Evolutionary conservation across 345 rosid genomes (phyloP), one percentile per base, ranked within the genome.

Genomic region (Eucalyptus curtisii): DNA sequence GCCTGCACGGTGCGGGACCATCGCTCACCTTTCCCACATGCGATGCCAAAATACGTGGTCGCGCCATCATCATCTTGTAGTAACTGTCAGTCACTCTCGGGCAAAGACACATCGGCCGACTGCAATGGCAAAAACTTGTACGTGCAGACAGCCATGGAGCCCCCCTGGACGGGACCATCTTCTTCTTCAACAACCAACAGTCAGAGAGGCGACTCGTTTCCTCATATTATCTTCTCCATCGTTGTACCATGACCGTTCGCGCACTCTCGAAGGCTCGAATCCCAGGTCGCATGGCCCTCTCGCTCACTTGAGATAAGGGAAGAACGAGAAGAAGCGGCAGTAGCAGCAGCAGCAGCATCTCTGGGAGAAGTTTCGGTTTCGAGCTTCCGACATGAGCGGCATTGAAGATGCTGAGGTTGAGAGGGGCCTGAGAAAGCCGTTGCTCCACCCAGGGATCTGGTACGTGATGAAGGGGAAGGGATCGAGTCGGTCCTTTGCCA

Each of bases 371-470:
- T 47, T 37, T 40, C 30, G 15, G 49, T 25, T 27, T 45, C 33
- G 86, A 84, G 85, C 81, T 50, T 86, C 61, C 20, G 85, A 13
- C 76, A 94, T 94, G 96, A 93, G 95, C 87, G 92, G 92, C 89
- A 87, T 93, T 87, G 97, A 95, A 16, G 97, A 92, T 7, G 87
- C 40, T 12, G 96, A 93, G 27, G 98, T 94, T 24, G 93, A 85
- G 37, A 90, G 93, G 64, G 95, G 92, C 49, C 76, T 95, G 10
- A 89, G 92, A 92, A 96, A 93, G 89, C 98, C 97, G 31, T 93
- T 95, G 88, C 90, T 95, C 44, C 97, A 96, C 87, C 92, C 94
- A 0, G 98, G 98, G 64, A 96, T 96, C 81, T 95, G 98, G 98
- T 95, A 95, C 90, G 91, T 92, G 79, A 96, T 85, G 57, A 50